These are phyloP conservation scores for Mycosphaerelloides madeirae DNA, from an alignment of 2,329 filamentous ascomycete genomes.

Conservation along the genomic window DNA sequence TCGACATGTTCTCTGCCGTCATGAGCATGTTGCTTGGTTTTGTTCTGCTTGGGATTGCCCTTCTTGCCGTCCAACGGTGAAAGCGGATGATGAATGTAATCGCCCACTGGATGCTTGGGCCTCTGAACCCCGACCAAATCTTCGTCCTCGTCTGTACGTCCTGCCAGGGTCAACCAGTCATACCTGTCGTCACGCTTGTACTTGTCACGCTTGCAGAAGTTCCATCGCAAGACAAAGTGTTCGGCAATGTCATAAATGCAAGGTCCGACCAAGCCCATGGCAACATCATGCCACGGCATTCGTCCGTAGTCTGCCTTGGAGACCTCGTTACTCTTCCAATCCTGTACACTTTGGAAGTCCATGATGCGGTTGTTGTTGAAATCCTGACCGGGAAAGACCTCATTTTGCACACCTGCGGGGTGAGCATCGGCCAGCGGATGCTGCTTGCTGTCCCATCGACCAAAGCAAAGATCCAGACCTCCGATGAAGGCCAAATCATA, in stretches of 20 bases:
- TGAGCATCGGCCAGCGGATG: conserved; percentile 85
- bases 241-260: conserved; percentile 92
- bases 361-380: conserved; percentile 97
- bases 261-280: conserved; percentile 85
- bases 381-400: conserved; percentile 92
- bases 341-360: conserved; percentile 85
- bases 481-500: conserved; percentile 89
- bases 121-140: conserved; percentile 84
- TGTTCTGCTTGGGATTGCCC: conserved; percentile 41
- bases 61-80: conserved; percentile 63
- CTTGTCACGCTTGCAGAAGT: conserved; percentile 95
- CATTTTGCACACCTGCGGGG: conserved; percentile 72
- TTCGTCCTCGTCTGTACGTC: conserved; percentile 71
- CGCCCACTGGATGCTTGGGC: conserved; percentile 81
- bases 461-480: conserved; percentile 91
- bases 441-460: conserved; percentile 84
- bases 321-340: conserved; percentile 91
- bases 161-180: conserved; percentile 79
- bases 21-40: conserved; percentile 21
- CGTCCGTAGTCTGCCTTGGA: conserved; percentile 86
- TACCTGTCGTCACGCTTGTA: conserved; percentile 84
- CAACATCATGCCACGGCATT: conserved; percentile 98
- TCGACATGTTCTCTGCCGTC: conserved; percentile 11
- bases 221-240: conserved; percentile 93
- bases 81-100: conserved; percentile 77